Evolutionary conservation across 73 alveolate genomes (phyloP), one percentile per base, ranked within the genome.

Genomic region (Paramecium primaurelia): DNA sequence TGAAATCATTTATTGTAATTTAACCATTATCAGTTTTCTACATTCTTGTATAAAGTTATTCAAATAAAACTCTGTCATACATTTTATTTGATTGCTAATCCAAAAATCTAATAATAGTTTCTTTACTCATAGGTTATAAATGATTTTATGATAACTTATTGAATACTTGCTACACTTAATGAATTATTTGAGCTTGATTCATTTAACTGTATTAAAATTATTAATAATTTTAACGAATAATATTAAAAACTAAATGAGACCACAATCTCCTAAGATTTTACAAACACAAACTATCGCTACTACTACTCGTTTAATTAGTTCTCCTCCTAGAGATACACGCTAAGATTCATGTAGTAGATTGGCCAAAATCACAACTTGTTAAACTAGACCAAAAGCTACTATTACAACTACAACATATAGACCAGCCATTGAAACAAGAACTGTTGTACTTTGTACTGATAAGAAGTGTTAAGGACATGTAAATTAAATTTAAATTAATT

Each of bases 271-370:
- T 1, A 80, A 40, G 47, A 30, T 80, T 9, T 34, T 32, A 45
- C 75, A 25, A 73, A 73, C 60, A 0, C 42, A 75, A 37, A 32
- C 91, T 26, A 28, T 45, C 2, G 25, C 91, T 3, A 80, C 75
- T 3, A 80, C 75, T 12, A 49, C 77, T n/a, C 58, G 87, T 8
- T 4, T 73, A 1, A 20, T 73, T 12, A 40, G 64, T 38, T 73
- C 87, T 10, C 75, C 91, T 42, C 30, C n/a, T 7, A 42, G 91
- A 80, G 91, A 80, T 30, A 47, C 77, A 26, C 71, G 91, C 18
- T 42, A 42, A 45, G 91, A 80, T n/a, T 80, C 91, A 25, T 14
- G 34, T 26, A 26, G 77, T 25, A 80, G 91, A 49, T 18, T 80
- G 16, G 58, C 77, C 4, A 80, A 80, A 49, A 18, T 80, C 20